These are phyloP conservation scores for Trichoderma brevicompactum DNA, from an alignment of 2,329 filamentous ascomycete species.

Conservation along the genomic window DNA sequence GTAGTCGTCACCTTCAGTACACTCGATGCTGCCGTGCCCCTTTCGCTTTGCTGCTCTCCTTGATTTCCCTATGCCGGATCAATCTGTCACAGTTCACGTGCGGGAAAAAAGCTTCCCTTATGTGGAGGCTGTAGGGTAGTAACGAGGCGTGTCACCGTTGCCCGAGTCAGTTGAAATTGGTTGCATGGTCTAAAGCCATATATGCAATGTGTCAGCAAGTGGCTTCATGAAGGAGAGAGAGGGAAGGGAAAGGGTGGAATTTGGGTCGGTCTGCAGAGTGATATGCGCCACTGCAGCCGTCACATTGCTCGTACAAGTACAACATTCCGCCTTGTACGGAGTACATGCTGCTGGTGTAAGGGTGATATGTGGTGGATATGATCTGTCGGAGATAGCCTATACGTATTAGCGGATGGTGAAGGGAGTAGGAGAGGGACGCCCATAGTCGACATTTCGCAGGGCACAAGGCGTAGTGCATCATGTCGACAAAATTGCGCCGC, in stretches of 20 bases:
- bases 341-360: not conserved
- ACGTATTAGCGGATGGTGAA: not conserved
- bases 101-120: not conserved
- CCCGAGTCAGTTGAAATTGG: constrained; percentile 12
- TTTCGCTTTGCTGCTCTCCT: not conserved
- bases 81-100: not conserved
- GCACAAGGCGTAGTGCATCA: constrained; percentile 1
- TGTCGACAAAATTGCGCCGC: constrained; percentile 5
- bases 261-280: constrained; percentile 5
- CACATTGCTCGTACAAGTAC: constrained; percentile 1
- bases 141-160: not conserved
- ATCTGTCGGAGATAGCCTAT: not conserved
- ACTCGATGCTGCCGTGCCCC: not conserved
- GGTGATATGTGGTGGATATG: not conserved
- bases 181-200: constrained; percentile 5
- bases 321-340: not conserved
- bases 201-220: constrained; percentile 5
- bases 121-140: constrained; percentile 11
- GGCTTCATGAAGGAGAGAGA: not conserved
- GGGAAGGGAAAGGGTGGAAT: not conserved
- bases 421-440: not conserved
- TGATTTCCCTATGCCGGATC: not conserved
- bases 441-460: not conserved
- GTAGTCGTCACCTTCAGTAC: too few relatives aligned
- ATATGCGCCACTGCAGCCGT: constrained; percentile 19